phyloP scores from a whole-genome alignment of 768 basidiomycete genomes.

The Leccinum disarticulatum region DNA sequence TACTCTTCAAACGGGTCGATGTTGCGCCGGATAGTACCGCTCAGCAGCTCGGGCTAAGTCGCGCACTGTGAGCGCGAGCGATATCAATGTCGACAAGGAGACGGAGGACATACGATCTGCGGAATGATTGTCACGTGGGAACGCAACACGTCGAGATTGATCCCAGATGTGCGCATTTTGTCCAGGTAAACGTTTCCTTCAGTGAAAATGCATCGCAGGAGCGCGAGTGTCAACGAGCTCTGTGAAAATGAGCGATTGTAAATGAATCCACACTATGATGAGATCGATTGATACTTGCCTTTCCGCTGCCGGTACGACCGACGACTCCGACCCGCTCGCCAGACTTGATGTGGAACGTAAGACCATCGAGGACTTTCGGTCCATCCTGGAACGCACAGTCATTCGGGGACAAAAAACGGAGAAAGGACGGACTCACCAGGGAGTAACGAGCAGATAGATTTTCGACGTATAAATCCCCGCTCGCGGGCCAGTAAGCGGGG shows the following conservation, averaged over 20 bases:
- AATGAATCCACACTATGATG: too few relatives aligned
- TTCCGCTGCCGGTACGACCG: conserved; percentile 5
- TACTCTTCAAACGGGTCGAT: conserved; percentile 60
- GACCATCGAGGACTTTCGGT: neutral
- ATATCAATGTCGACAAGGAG: neutral
- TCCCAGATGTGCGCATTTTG: neutral
- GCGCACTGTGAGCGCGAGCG: neutral
- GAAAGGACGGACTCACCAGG: neutral
- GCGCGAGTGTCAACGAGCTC: conserved; percentile 5
- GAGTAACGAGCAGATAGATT: conserved; percentile 9
- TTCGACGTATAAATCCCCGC: conserved; percentile 2
- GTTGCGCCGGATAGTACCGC: conserved; percentile 56
- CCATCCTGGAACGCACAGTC: neutral
- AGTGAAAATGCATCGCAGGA: conserved; percentile 5
- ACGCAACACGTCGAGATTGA: conserved; percentile 3
- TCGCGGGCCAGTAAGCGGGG: conserved; percentile 1
- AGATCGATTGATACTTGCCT: neutral
- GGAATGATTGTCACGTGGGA: conserved; percentile 4
- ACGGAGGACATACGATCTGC: neutral
- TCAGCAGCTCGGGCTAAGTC: conserved; percentile 27
- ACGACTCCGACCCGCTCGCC: conserved; percentile 3
- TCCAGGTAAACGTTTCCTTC: conserved; percentile 2
- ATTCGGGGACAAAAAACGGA: too few relatives aligned
- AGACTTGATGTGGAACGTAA: conserved; percentile 3
- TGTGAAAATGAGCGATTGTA: neutral